Base-by-base conservation (phyloP, 208 protist species). In the Trypanosoma rangeli region DNA sequence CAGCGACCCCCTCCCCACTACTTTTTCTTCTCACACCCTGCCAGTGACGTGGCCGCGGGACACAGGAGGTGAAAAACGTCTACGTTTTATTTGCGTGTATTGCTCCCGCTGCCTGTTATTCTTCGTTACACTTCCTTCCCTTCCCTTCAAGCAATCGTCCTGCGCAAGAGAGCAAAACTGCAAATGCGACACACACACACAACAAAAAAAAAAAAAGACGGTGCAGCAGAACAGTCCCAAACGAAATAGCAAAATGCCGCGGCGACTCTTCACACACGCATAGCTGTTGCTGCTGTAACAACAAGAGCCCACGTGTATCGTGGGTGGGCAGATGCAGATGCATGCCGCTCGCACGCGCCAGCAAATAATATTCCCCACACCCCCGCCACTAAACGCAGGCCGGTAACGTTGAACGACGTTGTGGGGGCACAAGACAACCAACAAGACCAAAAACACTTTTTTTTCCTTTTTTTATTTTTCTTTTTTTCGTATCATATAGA, bases 121-220 rank as follows among this genome's bases (percentile, higher is more conserved):
- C 48, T 74, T 33, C 28, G 33, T 16, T 9, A 48, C 22, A 5
- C 15, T 35, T 53, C 53, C 31, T 67, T 61, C 55, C 53, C 31
- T 67, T 61, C 55, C 1, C 28, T 55, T 53, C 49, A 24, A 24
- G 49, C 49, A 53, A 9, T 53, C 7, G 22, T 53, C 22, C 49
- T 24, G 1, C 49, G 18, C 42, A 16, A 46, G 42, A 46, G 1
- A 16, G 42, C 8, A 29, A 63, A 1, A 63, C 22, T 63, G 44
- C 35, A 12, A 1, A 10, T 53, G 56, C 31, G 74, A 28, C 53
- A 65, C n/a, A n/a, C n/a, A n/a, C n/a, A n/a, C n/a, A n/a, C n/a
- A 22, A 56, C 5, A 29, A 65, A 33, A 50, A 52, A 78, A 49
- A 53, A 59, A 79, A 63, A 62, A 74, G 70, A 55, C 5, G 22